Evolutionary conservation across 371 early-diverging fungal species (phyloP).

Genomic region (Mortierella sp.): DNA sequence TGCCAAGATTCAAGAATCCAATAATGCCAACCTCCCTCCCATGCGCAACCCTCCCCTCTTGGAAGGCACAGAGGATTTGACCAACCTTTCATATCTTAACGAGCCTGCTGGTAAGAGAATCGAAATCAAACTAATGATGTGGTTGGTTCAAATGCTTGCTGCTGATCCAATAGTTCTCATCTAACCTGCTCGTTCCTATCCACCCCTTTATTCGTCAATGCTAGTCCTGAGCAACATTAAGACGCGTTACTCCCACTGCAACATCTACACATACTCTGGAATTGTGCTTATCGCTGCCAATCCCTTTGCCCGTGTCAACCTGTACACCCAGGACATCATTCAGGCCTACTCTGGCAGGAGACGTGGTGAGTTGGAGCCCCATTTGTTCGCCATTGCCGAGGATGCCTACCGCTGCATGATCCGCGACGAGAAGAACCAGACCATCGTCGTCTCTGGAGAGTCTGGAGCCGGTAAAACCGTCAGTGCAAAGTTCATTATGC

Average conservation of each 20-base stretch:
- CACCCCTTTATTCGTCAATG: neutral
- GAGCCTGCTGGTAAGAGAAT: constrained; percentile 83
- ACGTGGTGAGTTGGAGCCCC: constrained; percentile 97
- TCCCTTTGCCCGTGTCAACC: constrained; percentile 92
- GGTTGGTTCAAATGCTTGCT: neutral
- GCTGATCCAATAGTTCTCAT: neutral
- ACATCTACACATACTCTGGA: constrained; percentile 99
- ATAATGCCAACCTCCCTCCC: constrained; percentile 84
- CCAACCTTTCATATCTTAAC: constrained; percentile 91
- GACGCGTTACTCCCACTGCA: constrained; percentile 88
- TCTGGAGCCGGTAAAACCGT: constrained; percentile 98
- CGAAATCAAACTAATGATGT: neutral
- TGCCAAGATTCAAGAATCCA: constrained; percentile 73
- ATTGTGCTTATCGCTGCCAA: constrained; percentile 98
- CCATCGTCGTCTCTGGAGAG: constrained; percentile 99
- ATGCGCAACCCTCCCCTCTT: constrained; percentile 90
- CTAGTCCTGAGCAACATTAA: constrained; percentile 90
- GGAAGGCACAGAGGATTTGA: constrained; percentile 94
- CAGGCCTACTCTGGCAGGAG: constrained; percentile 94
- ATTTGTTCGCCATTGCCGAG: constrained; percentile 99
- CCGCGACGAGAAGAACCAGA: constrained; percentile 93
- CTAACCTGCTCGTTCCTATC: neutral
- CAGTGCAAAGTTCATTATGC: constrained; percentile 97
- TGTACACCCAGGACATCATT: constrained; percentile 92
- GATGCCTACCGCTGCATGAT: constrained; percentile 98